Conservation (phyloP, 2,329 filamentous ascomycete species). For the Beauveria sp. region DNA sequence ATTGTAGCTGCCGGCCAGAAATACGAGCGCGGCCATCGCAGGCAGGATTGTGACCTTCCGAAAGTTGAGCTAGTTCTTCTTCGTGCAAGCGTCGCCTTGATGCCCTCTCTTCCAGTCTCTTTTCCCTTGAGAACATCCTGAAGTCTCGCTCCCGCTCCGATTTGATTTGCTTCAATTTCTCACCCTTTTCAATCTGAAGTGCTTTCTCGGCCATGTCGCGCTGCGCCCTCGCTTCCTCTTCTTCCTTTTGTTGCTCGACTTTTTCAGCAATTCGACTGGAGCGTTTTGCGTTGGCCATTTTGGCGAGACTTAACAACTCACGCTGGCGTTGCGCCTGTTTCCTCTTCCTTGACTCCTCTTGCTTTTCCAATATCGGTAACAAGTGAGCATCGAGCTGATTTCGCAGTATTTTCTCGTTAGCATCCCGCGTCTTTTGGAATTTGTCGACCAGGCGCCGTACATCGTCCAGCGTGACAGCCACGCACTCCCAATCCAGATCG, state of each 20-base stretch:
- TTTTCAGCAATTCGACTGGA: conserved; percentile 84
- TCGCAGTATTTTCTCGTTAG: conserved; percentile 74
- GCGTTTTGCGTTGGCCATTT: conserved; percentile 87
- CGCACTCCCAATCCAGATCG: conserved; percentile 80
- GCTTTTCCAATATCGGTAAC: conserved; percentile 74
- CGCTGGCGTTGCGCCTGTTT: conserved; percentile 62
- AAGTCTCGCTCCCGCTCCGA: conserved; percentile 72
- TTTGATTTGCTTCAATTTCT: conserved; percentile 52
- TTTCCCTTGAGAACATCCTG: conserved; percentile 75
- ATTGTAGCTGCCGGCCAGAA: conserved; percentile 74
- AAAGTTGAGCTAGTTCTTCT: conserved; percentile 71
- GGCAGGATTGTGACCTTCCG: conserved; percentile 62
- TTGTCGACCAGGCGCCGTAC: conserved; percentile 63
- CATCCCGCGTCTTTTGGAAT: conserved; percentile 69
- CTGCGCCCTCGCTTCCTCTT: conserved; percentile 64
- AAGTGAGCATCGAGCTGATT: conserved; percentile 69
- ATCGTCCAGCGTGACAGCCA: conserved; percentile 75
- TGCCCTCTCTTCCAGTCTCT: conserved; percentile 79
- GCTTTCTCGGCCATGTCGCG: conserved; percentile 46
- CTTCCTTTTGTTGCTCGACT: conserved; percentile 66
- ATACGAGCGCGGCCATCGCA: conserved; percentile 50
- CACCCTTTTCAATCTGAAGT: conserved; percentile 56
- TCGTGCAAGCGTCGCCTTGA: conserved; percentile 75
- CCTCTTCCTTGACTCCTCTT: conserved; percentile 65
- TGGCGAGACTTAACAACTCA: conserved; percentile 73